Base-by-base conservation (phyloP, 352 stramenopile genomes). In the Hyaloperonospora arabidopsidis region DNA sequence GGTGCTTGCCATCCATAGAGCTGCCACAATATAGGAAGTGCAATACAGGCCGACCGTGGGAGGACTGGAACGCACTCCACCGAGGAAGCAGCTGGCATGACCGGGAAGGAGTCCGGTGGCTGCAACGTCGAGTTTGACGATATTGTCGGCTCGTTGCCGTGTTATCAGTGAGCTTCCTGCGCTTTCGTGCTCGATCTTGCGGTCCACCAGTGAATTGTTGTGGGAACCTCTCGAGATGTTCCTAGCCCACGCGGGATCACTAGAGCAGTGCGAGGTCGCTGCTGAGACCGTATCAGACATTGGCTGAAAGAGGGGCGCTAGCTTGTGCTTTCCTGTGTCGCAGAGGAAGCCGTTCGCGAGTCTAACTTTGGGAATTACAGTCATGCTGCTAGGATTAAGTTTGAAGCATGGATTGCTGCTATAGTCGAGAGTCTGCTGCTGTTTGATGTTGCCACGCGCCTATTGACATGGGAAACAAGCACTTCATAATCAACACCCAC, bases 71-170 rank as follows among this genome's bases (percentile, higher is more conserved):
- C 72, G 8, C 32, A 67, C 15, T 71, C 69, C 7, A 57, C 87
- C 19, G 79, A 89, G 38, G 39, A 86, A 5, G 79, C 79, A 0
- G 63, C 76, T 5, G 71, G 80, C 10, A 87, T 89, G n/a, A n/a
- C n/a, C n/a, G n/a, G n/a, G n/a, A n/a, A n/a, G 47, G 40, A 36
- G 44, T 14, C 59, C 58, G 14, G 43, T 41, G n/a, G 17, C 41
- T 4, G 62, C 51, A 8, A 60, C 73, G 28, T 61, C 28, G 13
- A 63, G 70, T 35, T 65, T 90, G 51, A 90, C 72, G 13, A 84
- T 76, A 49, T 90, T 75, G 6, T 52, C 87, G 14, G 65, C 75
- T 23, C 74, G 76, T n/a, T 86, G 83, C 45, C 87, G 79, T 21
- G 76, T 86, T 25, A 64, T 73, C 1, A 81, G 68, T 14, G 69